Evolutionary conservation across 139 green algal species (phyloP), one percentile per base, ranked within the genome.

Genomic region (Volvox africanus): DNA sequence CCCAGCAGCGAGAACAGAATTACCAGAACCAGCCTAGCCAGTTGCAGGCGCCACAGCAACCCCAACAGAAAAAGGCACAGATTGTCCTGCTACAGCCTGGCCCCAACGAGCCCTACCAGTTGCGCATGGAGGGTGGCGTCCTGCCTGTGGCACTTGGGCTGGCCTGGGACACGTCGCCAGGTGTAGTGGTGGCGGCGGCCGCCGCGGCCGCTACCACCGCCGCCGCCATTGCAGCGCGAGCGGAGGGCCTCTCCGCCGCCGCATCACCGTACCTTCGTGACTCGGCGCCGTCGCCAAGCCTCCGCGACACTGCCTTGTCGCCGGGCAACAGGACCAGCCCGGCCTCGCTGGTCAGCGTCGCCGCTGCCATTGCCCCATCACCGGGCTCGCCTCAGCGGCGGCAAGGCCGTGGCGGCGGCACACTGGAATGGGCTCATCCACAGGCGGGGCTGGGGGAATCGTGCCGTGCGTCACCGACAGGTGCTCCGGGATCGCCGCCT

Each of bases 101-200:
- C 69, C 26, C 1, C 17, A 62, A 3, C 0, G 85, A 89, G 35
- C 69, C 85, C 28, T 82, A 82, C n/a, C 28, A 82, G 85, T 30
- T 89, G 16, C 37, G 85, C 3, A 12, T 33, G 24, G 69, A 68
- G 30, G 83, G 69, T 71, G 44, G 21, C 35, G 55, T 67, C 2
- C 67, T 26, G 83, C 67, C 83, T 0, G 26, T 78, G 67, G 28
- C 85, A 18, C 73, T 90, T 50, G 86, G 86, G n/a, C 73, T 90
- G 1, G 44, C 71, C 11, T 90, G 86, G 86, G 73, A 84, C 32
- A 61, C 86, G 0, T 90, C 86, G n/a, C 86, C 86, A 1, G 86
- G 86, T 6, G 73, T 83, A 19, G 73, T 90, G 3, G 86, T 55
- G n/a, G 86, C 86, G n/a, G 86, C 86, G 50, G 86, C 86, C 21